phyloP scores from a whole-genome alignment of 164 flowering plant species.

The Piper betle region DNA sequence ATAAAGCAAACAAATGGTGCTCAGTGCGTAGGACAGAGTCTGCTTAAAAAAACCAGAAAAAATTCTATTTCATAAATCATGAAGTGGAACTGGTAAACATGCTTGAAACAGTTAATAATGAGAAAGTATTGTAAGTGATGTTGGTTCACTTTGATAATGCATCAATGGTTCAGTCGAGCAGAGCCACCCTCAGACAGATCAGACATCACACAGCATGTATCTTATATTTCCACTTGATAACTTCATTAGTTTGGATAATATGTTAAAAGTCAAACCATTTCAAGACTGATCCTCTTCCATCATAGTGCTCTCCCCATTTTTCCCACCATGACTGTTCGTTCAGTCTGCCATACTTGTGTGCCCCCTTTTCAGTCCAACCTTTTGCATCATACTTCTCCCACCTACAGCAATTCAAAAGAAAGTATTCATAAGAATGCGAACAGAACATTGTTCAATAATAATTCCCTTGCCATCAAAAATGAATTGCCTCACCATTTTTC shows the following conservation, averaged over 20 bases:
- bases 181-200: background rate
- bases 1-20: background rate
- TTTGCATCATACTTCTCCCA: conserved; percentile 99
- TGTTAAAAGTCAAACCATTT: conserved; percentile 52
- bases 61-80: background rate
- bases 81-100: background rate
- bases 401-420: conserved; percentile 24
- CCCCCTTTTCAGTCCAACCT: conserved; percentile 98
- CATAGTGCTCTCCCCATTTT: conserved; percentile 97
- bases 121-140: background rate
- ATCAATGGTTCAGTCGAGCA: background rate
- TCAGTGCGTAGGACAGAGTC: background rate
- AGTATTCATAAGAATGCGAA: background rate
- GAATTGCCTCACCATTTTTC: conserved; percentile 70
- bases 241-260: background rate
- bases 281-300: conserved; percentile 90
- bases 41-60: background rate
- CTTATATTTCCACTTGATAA: no score
- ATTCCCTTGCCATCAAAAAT: background rate
- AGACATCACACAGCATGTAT: background rate
- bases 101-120: background rate
- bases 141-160: background rate
- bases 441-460: background rate
- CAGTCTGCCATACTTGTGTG: conserved; percentile 86
- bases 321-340: conserved; percentile 99